These are phyloP conservation scores for Lagerstroemia speciosa DNA, from an alignment of 345 rosid species.

Conservation along the genomic window DNA sequence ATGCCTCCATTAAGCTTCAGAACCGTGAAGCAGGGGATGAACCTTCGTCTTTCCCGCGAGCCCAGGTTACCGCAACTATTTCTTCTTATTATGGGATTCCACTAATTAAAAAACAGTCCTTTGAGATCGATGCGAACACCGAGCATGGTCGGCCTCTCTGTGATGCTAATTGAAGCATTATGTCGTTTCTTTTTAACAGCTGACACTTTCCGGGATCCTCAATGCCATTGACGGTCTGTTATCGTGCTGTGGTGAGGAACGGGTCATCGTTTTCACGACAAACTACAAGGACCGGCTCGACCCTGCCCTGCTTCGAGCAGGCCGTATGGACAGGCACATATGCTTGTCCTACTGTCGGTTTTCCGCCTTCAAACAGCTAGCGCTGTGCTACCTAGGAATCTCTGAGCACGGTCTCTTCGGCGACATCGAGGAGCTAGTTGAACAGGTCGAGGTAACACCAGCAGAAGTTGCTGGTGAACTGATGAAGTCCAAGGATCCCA, in stretches of 20 bases:
- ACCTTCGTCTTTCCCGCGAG: not conserved
- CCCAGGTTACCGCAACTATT: not conserved
- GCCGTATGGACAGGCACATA: constrained; percentile 3
- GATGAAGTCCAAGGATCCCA: constrained; percentile 11
- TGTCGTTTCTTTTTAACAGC: constrained; percentile 1
- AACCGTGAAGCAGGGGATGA: constrained; percentile 14
- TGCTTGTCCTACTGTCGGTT: not conserved
- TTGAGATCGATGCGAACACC: too few relatives aligned
- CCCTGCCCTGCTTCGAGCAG: constrained; percentile 16
- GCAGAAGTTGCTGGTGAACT: not conserved
- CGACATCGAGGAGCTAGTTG: not conserved
- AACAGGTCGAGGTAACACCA: not conserved
- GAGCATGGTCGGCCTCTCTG: too few relatives aligned
- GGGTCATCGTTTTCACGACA: constrained; percentile 40
- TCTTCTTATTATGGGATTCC: too few relatives aligned
- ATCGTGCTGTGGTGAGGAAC: constrained; percentile 40
- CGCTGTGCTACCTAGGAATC: not conserved
- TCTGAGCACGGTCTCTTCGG: not conserved
- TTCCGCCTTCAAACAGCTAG: not conserved
- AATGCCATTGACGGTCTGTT: constrained; percentile 33
- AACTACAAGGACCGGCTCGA: constrained; percentile 33
- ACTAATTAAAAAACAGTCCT: too few relatives aligned
- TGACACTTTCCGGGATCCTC: constrained; percentile 31
- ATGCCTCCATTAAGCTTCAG: constrained; percentile 28
- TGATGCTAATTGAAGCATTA: too few relatives aligned